A percentile compares a stretch with the other conserved stretches of the same genome.
These are phyloP conservation scores for Entoloma clypeatum DNA, from an alignment of 1,284 basidiomycete genomes.

Conservation along the genomic window DNA sequence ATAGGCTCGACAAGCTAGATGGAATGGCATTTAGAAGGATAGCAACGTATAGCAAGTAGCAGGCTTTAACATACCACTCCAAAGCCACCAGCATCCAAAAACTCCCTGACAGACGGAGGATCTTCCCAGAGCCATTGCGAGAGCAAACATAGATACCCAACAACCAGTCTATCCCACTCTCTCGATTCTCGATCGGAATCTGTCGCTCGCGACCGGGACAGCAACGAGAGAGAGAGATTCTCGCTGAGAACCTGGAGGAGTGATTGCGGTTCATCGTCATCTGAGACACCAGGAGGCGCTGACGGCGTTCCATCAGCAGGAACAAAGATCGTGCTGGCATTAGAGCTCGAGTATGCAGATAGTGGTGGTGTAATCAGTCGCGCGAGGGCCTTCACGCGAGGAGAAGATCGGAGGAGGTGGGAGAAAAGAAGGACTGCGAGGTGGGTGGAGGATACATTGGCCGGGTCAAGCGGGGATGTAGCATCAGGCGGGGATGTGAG, in stretches of 20 bases:
- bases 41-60: background rate
- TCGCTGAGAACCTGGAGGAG: slow-evolving; percentile 71
- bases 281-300: slow-evolving; percentile 30
- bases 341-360: slow-evolving; percentile 25
- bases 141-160: slow-evolving; percentile 82
- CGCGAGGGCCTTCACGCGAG: slow-evolving; percentile 77
- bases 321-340: slow-evolving; percentile 58
- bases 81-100: slow-evolving; percentile 86
- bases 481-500: slow-evolving; percentile 52
- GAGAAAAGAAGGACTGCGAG: slow-evolving; percentile 68
- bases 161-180: slow-evolving; percentile 89
- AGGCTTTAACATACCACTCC: slow-evolving; percentile 66
- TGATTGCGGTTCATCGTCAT: slow-evolving; percentile 63
- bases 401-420: slow-evolving; percentile 62
- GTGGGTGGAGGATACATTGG: slow-evolving; percentile 58
- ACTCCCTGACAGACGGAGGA: slow-evolving; percentile 81
- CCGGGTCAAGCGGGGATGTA: slow-evolving; percentile 45
- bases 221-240: slow-evolving; percentile 65
- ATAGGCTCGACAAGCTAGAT: slow-evolving; percentile 87
- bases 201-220: slow-evolving; percentile 66
- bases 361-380: slow-evolving; percentile 58
- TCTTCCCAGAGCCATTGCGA: slow-evolving; percentile 98
- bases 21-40: slow-evolving; percentile 7
- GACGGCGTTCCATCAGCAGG: slow-evolving; percentile 59
- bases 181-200: slow-evolving; percentile 61